A percentile compares a stretch with the other conserved stretches of the same genome.
Conservation (phyloP, 345 rosid species). For the Lumnitzera racemosa region DNA sequence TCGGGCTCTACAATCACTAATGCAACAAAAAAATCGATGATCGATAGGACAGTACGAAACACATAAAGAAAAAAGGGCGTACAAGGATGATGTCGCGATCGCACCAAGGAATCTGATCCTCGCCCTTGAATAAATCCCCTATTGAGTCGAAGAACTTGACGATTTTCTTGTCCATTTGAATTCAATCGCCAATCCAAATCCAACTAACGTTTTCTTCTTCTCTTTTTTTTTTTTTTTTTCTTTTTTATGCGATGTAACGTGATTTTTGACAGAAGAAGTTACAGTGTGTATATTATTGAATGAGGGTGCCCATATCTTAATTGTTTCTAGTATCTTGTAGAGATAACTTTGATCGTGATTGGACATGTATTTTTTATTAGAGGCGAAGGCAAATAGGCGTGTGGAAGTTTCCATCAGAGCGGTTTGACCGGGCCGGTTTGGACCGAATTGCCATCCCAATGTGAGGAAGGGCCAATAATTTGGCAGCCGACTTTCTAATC, state of each 20-base stretch:
- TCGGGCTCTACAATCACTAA: too few species aligned
- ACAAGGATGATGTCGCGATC: conserved; percentile 63
- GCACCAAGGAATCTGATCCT: conserved; percentile 84
- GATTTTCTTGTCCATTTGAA: conserved; percentile 22
- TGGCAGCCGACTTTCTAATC: too few species aligned
- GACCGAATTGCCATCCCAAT: too few species aligned
- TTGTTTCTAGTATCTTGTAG: too few species aligned
- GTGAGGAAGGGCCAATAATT: too few species aligned
- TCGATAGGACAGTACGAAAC: background rate
- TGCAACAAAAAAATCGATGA: background rate
- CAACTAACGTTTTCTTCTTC: background rate
- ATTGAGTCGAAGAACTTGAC: conserved; percentile 37
- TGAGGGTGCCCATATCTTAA: too few species aligned
- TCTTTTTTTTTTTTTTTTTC: background rate
- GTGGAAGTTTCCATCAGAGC: too few species aligned
- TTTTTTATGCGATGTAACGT: background rate
- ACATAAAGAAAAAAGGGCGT: conserved; percentile 13
- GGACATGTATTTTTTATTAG: too few species aligned
- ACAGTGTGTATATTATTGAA: background rate
- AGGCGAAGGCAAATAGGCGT: too few species aligned
- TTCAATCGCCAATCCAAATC: too few species aligned
- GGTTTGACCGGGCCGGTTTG: too few species aligned
- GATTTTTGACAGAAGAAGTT: background rate
- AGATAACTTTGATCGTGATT: too few species aligned
- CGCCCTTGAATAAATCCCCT: conserved; percentile 56